Percentiles rank a stretch among this genome's conserved stretches.
phyloP scores from a whole-genome alignment of 2,329 filamentous ascomycete genomes.

The Thelonectria blattea region DNA sequence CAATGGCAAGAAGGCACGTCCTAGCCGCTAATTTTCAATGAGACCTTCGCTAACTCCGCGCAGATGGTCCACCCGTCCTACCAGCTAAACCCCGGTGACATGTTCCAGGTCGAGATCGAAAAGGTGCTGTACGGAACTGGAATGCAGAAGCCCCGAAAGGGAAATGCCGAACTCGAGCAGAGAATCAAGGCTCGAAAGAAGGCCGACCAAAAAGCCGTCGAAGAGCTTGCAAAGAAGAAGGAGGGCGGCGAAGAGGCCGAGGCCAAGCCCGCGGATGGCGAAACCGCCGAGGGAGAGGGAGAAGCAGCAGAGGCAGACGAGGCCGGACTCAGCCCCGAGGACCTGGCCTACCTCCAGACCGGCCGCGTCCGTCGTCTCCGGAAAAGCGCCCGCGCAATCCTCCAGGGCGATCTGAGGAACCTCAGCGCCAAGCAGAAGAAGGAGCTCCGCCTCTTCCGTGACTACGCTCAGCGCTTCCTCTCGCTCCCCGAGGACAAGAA shows the following conservation, averaged over 20 bases:
- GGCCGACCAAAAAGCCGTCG: constrained; percentile 35
- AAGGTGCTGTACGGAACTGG: constrained; percentile 90
- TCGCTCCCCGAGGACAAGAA: constrained; percentile 42
- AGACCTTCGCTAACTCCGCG: constrained; percentile 12
- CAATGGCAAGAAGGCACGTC: constrained; percentile 87
- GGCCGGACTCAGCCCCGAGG: constrained; percentile 33
- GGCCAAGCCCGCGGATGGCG: constrained; percentile 29
- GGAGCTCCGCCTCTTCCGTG: constrained; percentile 74
- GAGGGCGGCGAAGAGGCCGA: background rate
- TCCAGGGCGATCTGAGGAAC: constrained; percentile 52
- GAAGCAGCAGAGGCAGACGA: constrained; percentile 33
- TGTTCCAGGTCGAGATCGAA: constrained; percentile 95
- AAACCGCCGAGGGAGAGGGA: constrained; percentile 28
- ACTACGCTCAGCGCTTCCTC: constrained; percentile 68
- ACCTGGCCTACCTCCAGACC: constrained; percentile 36
- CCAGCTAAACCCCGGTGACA: constrained; percentile 93
- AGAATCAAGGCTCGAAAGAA: constrained; percentile 39
- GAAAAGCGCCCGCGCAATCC: constrained; percentile 42
- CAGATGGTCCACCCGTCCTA: constrained; percentile 94
- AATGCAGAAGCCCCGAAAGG: constrained; percentile 61
- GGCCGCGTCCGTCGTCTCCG: constrained; percentile 39
- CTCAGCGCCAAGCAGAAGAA: constrained; percentile 77
- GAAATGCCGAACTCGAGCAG: constrained; percentile 31
- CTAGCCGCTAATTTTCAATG: background rate
- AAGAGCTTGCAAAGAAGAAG: constrained; percentile 28